phyloP scores from a whole-genome alignment of 768 basidiomycete species.

The Thelephora ganbajun region DNA sequence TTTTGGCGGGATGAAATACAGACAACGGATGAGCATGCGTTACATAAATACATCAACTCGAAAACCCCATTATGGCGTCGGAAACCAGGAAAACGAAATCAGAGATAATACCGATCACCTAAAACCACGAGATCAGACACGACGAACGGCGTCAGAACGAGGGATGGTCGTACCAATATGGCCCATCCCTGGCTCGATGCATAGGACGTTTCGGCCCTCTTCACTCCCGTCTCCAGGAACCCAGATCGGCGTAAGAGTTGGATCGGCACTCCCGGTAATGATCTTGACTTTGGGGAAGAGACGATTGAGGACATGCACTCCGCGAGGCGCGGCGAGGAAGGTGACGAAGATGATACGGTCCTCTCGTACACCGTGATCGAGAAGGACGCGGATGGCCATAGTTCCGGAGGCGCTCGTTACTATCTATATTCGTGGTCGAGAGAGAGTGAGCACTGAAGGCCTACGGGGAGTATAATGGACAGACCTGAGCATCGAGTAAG shows the following conservation, averaged over 20 bases:
- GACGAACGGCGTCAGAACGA: background rate
- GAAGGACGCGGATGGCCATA: conserved; percentile 87
- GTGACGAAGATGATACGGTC: conserved; percentile 82
- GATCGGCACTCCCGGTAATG: conserved; percentile 75
- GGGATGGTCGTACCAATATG: conserved; percentile 52
- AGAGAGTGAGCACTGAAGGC: background rate
- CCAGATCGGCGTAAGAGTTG: conserved; percentile 64
- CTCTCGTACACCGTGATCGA: conserved; percentile 84
- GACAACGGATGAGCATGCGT: too few species aligned
- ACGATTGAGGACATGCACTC: conserved; percentile 57
- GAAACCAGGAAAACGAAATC: too few species aligned
- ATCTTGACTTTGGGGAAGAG: conserved; percentile 83
- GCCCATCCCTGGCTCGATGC: conserved; percentile 81
- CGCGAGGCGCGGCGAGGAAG: conserved; percentile 76
- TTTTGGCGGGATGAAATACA: too few species aligned
- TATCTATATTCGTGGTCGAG: conserved; percentile 35
- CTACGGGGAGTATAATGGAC: conserved; percentile 1
- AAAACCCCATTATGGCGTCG: too few species aligned
- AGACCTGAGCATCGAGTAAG: conserved; percentile 78
- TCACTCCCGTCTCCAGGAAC: conserved; percentile 9
- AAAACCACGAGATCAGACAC: background rate
- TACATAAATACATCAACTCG: too few species aligned
- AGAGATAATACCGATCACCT: conserved; percentile 31
- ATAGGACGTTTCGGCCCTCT: conserved; percentile 57
- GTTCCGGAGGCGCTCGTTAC: conserved; percentile 87